Evolutionary conservation across 176 grass and related monocot species (phyloP).

Genomic region (Oryza australiensis): DNA sequence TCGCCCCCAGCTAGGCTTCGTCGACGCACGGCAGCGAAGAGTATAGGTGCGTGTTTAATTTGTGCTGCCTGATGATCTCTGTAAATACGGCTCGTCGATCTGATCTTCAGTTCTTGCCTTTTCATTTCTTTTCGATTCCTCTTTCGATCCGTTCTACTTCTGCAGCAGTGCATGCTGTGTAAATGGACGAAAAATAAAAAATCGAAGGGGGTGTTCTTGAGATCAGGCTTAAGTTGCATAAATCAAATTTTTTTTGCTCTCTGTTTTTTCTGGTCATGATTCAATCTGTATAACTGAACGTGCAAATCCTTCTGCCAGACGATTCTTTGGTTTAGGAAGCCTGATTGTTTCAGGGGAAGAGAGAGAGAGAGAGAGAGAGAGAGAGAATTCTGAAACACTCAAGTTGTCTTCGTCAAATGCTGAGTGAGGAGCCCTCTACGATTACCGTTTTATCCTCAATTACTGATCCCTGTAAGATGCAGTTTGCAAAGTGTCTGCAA

Average conservation of each 20-base stretch:
- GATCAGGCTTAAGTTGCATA: not conserved
- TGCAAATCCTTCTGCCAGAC: no score
- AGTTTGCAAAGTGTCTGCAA: no score
- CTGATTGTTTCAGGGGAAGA: no score
- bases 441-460: no score
- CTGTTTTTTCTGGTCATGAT: not conserved
- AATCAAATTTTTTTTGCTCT: not conserved
- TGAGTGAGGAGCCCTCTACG: no score
- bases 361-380: no score
- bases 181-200: not conserved
- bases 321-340: no score
- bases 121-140: not conserved
- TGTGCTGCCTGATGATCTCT: not conserved
- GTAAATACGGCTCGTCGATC: not conserved
- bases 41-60: not conserved
- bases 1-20: conserved; percentile 41
- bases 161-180: not conserved
- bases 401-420: no score
- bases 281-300: not conserved
- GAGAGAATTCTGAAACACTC: no score
- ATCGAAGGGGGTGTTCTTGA: not conserved
- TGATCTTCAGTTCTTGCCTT: not conserved
- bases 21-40: not conserved
- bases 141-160: not conserved
- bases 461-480: no score